Conservation (phyloP, 2,329 filamentous ascomycete genomes). For the Ascomycota sp. region DNA sequence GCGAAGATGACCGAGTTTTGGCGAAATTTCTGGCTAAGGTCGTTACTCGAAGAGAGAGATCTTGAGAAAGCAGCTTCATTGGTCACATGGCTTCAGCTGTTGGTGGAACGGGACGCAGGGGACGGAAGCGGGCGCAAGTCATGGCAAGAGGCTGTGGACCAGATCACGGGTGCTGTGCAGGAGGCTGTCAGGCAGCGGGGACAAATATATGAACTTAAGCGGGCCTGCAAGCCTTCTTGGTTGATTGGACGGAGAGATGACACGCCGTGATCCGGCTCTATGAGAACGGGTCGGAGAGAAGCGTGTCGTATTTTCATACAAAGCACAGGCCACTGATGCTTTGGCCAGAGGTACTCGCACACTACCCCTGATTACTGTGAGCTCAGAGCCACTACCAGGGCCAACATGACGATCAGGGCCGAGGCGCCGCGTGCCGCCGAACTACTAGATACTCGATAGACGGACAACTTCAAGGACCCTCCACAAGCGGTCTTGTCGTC, state of each 20-base stretch:
- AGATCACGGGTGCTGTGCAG: conserved; percentile 30
- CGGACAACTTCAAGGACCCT: conserved; percentile 25
- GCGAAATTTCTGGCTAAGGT: conserved; percentile 53
- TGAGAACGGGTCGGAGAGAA: too few species aligned
- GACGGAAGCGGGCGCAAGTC: conserved; percentile 15
- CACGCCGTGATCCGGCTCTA: too few species aligned
- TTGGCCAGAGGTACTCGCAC: background rate
- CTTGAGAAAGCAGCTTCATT: conserved; percentile 53
- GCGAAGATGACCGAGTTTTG: conserved; percentile 56
- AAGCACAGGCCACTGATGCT: too few species aligned
- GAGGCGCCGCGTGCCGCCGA: background rate
- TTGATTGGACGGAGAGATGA: too few species aligned
- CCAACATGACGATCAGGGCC: background rate
- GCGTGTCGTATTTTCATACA: too few species aligned
- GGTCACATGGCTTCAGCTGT: conserved; percentile 43
- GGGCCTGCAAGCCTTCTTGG: background rate
- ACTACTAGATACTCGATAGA: conserved; percentile 16
- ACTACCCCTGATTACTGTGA: background rate
- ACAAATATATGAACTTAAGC: conserved; percentile 10
- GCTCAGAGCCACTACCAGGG: background rate
- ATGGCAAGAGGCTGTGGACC: conserved; percentile 25
- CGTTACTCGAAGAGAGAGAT: conserved; percentile 58
- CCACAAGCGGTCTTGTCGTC: conserved; percentile 31
- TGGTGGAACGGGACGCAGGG: conserved; percentile 27
- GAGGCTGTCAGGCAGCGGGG: conserved; percentile 34